Conservation (phyloP, 1,139 yeast genomes). For the Sugiyamaella castrensis region DNA sequence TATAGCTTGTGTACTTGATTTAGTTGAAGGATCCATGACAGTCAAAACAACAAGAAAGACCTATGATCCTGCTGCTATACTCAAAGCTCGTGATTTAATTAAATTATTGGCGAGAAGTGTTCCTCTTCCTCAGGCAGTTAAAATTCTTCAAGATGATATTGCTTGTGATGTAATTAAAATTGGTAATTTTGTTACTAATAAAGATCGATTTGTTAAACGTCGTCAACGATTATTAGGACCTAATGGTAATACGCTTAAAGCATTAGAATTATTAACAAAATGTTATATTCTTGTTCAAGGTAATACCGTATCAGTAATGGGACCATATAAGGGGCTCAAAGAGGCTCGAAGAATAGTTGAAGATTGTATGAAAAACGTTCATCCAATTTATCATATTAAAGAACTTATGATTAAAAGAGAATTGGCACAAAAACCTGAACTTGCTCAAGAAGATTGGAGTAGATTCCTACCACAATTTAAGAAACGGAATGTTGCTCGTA, state of each 20-base stretch:
- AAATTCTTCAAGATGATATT: conserved; percentile 83
- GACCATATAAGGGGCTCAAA: conserved; percentile 89
- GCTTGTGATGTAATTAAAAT: conserved; percentile 97
- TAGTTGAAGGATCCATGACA: conserved; percentile 97
- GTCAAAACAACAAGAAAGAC: conserved; percentile 95
- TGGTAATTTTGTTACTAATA: conserved; percentile 82
- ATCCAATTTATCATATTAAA: conserved; percentile 94
- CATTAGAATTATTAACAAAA: conserved; percentile 85
- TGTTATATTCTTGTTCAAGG: conserved; percentile 97
- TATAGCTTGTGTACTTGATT: conserved; percentile 75
- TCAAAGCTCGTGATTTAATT: conserved; percentile 92
- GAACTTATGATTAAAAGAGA: conserved; percentile 97
- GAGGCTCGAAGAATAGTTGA: conserved; percentile 92
- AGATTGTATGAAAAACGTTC: conserved; percentile 94
- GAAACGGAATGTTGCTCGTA: conserved; percentile 92
- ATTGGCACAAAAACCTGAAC: conserved; percentile 88
- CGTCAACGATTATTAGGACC: conserved; percentile 97
- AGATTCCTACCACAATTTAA: conserved; percentile 95
- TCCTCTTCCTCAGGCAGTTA: conserved; percentile 94
- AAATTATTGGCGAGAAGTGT: conserved; percentile 93
- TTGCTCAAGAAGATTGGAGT: conserved; percentile 96
- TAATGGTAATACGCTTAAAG: conserved; percentile 93
- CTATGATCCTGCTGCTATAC: conserved; percentile 88
- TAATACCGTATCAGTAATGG: conserved; percentile 96
- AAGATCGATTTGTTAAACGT: conserved; percentile 91